Percentiles rank a stretch among this genome's conserved stretches.
Conservation (phyloP, 768 basidiomycete species). For the Russula olivacea region DNA sequence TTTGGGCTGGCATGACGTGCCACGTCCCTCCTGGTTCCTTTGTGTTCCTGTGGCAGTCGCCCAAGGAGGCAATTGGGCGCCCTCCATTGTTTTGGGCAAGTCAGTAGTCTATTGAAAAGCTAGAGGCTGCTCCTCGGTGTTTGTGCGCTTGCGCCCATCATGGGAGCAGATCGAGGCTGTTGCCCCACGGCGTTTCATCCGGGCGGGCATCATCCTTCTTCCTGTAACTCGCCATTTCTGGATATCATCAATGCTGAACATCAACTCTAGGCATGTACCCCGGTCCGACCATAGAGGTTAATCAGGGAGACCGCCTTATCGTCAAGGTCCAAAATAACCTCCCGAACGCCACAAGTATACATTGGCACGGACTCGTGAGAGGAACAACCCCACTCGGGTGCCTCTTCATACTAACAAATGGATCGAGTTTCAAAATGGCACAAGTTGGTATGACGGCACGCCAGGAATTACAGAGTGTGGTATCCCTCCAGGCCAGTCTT, state of each 20-base stretch:
- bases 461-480: conserved; percentile 46
- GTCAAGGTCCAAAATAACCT: conserved; percentile 36
- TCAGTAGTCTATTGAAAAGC: too few relatives aligned
- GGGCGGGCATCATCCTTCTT: neutral
- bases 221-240: neutral
- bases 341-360: conserved; percentile 33
- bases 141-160: neutral
- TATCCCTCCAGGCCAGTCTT: conserved; percentile 45
- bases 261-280: conserved; percentile 31
- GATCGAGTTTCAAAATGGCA: conserved; percentile 37
- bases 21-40: neutral
- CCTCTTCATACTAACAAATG: neutral
- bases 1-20: neutral
- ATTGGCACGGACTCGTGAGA: conserved; percentile 34
- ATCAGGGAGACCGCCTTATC: conserved; percentile 35
- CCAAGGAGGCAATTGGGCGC: neutral
- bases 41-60: neutral
- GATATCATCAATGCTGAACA: neutral
- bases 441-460: conserved; percentile 46
- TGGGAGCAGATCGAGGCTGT: neutral
- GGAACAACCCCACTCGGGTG: neutral
- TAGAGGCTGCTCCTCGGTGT: neutral
- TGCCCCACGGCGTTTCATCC: neutral
- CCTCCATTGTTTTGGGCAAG: neutral
- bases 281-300: conserved; percentile 37